Conservation (phyloP, 2,329 filamentous ascomycete species). For the Apiospora koreana region DNA sequence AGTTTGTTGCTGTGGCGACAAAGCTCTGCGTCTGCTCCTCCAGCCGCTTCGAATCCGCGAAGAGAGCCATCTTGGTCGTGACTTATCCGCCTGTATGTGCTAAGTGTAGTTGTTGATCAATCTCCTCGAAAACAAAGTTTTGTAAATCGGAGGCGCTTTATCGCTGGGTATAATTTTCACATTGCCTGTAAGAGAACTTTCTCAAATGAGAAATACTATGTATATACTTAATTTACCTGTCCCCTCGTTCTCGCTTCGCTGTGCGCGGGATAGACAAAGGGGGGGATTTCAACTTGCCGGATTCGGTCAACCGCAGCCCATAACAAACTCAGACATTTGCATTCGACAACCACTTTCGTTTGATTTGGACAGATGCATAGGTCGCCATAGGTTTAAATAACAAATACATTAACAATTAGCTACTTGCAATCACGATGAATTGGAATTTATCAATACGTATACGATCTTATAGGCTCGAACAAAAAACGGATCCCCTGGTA, state of each 20-base stretch:
- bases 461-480: no score
- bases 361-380: no score
- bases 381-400: no score
- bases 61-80: neutral
- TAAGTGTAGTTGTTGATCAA: neutral
- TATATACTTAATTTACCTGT: no score
- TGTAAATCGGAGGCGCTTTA: neutral
- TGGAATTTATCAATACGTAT: no score
- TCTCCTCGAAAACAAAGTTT: neutral
- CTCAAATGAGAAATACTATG: neutral
- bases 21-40: neutral
- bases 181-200: neutral
- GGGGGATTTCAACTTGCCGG: neutral
- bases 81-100: neutral
- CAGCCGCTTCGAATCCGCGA: neutral
- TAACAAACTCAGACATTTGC: neutral
- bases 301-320: neutral
- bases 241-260: neutral
- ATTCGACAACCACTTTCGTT: neutral
- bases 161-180: no score
- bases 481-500: no score
- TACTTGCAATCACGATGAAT: no score
- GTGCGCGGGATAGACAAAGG: neutral
- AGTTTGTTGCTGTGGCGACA: constrained; percentile 5
- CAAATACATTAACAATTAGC: no score